Conservation (phyloP, 257 asterid genomes). For the Solanum corneliomulleri region DNA sequence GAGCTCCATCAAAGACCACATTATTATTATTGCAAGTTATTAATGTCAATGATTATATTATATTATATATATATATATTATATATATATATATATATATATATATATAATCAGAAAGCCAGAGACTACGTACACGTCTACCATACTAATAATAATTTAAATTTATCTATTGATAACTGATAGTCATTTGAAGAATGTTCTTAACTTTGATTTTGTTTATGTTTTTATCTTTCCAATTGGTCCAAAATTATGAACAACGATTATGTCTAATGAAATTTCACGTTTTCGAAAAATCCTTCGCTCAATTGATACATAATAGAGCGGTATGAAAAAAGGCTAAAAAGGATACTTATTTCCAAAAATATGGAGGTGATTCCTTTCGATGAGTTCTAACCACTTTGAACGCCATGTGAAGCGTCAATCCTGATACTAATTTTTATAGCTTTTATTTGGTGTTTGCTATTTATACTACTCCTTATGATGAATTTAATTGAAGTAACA, state of each 20-base stretch:
- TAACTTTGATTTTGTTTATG: not conserved
- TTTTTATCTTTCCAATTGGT: not conserved
- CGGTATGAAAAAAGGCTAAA: too few species aligned
- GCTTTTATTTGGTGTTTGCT: too few species aligned
- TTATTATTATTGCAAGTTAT: not conserved
- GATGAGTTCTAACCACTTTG: too few species aligned
- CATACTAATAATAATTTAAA: not conserved
- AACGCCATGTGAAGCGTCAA: too few species aligned
- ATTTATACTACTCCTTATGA: too few species aligned
- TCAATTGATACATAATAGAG: not conserved
- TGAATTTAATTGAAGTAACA: too few species aligned
- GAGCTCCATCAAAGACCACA: not conserved
- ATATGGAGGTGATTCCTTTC: too few species aligned
- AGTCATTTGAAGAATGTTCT: not conserved
- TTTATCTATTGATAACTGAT: not conserved
- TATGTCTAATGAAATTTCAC: not conserved
- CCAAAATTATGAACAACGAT: not conserved
- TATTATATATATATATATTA: not conserved
- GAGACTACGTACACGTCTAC: not conserved
- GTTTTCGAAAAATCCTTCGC: too few species aligned
- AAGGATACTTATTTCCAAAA: too few species aligned
- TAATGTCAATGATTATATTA: not conserved
- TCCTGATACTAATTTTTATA: too few species aligned
- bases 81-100: not conserved
- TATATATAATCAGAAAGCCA: not conserved